Evolutionary conservation across 2,329 filamentous ascomycete species (phyloP).

Genomic region (Ophidiomyces ophidiicola): DNA sequence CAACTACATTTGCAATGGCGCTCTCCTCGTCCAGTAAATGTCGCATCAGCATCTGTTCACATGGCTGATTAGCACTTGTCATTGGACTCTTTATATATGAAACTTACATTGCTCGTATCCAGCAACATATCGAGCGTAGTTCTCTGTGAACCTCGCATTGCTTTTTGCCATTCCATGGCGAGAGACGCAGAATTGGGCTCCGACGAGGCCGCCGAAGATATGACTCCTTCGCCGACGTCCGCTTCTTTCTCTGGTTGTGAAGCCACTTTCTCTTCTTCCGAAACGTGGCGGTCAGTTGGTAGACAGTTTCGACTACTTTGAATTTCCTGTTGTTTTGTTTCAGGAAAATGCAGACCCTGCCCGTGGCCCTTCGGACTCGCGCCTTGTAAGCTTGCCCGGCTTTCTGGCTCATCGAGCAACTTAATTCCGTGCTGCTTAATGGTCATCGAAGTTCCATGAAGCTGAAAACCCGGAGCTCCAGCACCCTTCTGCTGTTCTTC

Average conservation of each 20-base stretch:
- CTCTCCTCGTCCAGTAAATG: constrained; percentile 39
- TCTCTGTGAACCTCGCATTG: constrained; percentile 10
- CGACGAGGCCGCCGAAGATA: background rate
- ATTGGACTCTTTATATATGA: background rate
- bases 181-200: background rate
- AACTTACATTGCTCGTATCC: constrained; percentile 23
- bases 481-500: background rate
- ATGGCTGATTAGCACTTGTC: constrained; percentile 1
- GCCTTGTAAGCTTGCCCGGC: no score
- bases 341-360: no score
- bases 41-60: constrained; percentile 29
- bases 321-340: no score
- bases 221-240: no score
- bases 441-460: background rate
- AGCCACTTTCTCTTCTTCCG: background rate
- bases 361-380: no score
- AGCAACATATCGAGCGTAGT: constrained; percentile 19
- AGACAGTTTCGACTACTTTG: no score
- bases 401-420: no score
- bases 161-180: background rate
- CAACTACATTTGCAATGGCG: constrained; percentile 33
- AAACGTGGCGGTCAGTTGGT: no score
- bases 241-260: no score
- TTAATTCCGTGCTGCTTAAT: no score
- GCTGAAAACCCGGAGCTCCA: background rate